phyloP scores from a whole-genome alignment of 1,139 yeast species.

The Pichia sp. region DNA sequence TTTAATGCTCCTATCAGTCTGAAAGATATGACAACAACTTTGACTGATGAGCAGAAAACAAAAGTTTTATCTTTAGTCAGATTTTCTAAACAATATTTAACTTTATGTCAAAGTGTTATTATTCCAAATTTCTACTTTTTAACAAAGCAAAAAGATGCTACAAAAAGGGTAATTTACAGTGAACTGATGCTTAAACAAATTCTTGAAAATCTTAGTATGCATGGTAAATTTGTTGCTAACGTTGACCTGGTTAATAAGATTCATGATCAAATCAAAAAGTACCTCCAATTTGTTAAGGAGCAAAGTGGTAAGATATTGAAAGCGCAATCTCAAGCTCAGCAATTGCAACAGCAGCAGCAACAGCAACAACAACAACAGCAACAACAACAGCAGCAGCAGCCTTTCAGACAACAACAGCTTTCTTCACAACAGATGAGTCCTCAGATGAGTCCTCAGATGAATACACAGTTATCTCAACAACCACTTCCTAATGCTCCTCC shows the following conservation, averaged over 20 bases:
- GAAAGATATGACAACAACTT: constrained; percentile 54
- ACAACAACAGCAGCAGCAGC: constrained; percentile 12
- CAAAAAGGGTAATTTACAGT: constrained; percentile 69
- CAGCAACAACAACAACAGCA: constrained; percentile 29
- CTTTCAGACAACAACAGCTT: not conserved
- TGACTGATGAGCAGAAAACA: constrained; percentile 58
- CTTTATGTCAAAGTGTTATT: constrained; percentile 59
- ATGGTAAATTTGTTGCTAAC: constrained; percentile 56
- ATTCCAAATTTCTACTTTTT: constrained; percentile 71
- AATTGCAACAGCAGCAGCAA: constrained; percentile 9
- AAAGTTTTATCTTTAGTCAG: constrained; percentile 53
- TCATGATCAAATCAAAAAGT: constrained; percentile 63
- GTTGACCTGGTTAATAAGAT: constrained; percentile 67
- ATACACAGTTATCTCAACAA: constrained; percentile 8
- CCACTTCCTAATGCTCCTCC: constrained; percentile 18
- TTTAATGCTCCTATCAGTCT: constrained; percentile 57
- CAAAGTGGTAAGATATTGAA: constrained; percentile 32
- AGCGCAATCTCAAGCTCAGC: constrained; percentile 27
- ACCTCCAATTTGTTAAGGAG: constrained; percentile 64
- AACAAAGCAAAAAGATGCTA: constrained; percentile 67
- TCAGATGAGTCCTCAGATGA: constrained; percentile 14
- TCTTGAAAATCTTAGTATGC: constrained; percentile 56
- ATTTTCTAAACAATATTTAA: constrained; percentile 53
- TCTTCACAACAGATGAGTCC: constrained; percentile 19
- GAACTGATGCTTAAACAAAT: constrained; percentile 74